phyloP scores from a whole-genome alignment of 2,329 filamentous ascomycete genomes.

The Xylaria sp. region DNA sequence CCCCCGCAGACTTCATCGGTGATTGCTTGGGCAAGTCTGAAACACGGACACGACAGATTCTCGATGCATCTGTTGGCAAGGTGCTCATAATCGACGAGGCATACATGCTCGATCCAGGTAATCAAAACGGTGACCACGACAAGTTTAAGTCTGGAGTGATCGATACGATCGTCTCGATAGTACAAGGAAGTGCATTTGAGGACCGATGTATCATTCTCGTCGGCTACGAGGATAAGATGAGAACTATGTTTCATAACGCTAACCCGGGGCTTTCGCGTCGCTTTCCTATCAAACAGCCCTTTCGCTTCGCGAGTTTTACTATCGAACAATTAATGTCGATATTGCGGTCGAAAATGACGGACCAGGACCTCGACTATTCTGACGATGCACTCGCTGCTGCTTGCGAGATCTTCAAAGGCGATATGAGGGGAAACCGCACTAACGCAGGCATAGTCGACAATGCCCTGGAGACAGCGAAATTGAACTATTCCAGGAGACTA shows the following conservation, averaged over 20 bases:
- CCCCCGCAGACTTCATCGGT: background rate
- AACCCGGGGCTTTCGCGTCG: conserved; percentile 9
- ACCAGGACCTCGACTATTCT: background rate
- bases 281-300: background rate
- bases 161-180: background rate
- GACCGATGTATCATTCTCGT: conserved; percentile 2
- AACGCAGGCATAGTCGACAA: conserved; percentile 1
- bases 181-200: background rate
- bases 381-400: background rate
- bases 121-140: background rate
- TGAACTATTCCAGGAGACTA: background rate
- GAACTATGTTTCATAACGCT: background rate
- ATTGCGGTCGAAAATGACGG: background rate
- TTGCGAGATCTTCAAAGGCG: conserved; percentile 1
- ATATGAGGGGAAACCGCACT: background rate
- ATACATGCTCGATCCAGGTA: conserved; percentile 8
- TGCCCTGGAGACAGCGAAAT: background rate
- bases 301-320: conserved; percentile 4
- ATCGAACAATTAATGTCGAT: background rate
- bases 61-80: background rate
- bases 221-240: conserved; percentile 5
- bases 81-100: conserved; percentile 12
- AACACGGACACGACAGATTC: background rate
- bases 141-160: background rate
- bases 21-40: background rate